Conservation (phyloP, 345 rosid genomes). For the Bruguiera gymnorhiza region DNA sequence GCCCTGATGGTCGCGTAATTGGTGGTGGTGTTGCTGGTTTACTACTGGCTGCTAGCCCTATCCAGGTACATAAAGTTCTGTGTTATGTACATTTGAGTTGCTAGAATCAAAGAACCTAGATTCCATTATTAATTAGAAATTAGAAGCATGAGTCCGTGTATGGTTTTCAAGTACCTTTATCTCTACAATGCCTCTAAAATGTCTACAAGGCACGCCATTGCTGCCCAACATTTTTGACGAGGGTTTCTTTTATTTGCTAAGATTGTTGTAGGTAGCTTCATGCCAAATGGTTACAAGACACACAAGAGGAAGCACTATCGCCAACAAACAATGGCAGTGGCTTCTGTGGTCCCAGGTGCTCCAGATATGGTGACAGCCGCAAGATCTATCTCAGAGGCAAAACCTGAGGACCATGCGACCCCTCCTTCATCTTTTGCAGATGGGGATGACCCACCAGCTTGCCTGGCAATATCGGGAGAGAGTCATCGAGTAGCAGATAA, state of each 20-base stretch:
- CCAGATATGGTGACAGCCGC: constrained; percentile 21
- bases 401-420: constrained; percentile 22
- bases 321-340: not conserved
- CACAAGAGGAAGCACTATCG: constrained; percentile 30
- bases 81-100: not conserved
- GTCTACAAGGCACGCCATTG: too few relatives aligned
- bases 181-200: too few relatives aligned
- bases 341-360: constrained; percentile 12
- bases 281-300: constrained; percentile 35
- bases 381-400: constrained; percentile 34
- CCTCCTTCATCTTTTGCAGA: not conserved
- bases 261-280: constrained; percentile 67
- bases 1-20: constrained; percentile 49
- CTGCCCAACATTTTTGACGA: too few relatives aligned
- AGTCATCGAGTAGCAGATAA: constrained; percentile 20
- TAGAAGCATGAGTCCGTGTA: too few relatives aligned
- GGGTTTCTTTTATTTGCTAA: constrained; percentile 18
- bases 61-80: constrained; percentile 39
- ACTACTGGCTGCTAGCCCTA: constrained; percentile 60
- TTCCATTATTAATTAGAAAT: not conserved
- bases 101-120: not conserved
- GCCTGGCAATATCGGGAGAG: constrained; percentile 11
- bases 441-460: not conserved
- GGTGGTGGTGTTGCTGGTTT: constrained; percentile 59
- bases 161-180: too few relatives aligned